These are phyloP conservation scores for Aspergillus ustus DNA, from an alignment of 2,329 filamentous ascomycete species.

Conservation along the genomic window DNA sequence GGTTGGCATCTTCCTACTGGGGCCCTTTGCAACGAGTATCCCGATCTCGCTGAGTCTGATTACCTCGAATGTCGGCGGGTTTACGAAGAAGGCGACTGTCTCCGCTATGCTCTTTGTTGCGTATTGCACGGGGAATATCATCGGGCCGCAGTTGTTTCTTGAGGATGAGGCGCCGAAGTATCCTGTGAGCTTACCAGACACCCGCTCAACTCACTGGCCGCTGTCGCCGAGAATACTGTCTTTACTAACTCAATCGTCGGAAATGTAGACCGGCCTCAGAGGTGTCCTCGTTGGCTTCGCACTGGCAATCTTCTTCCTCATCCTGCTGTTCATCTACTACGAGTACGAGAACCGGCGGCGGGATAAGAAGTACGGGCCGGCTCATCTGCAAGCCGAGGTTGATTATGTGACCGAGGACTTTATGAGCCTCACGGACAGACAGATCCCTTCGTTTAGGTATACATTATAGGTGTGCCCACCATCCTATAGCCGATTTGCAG, in stretches of 20 bases:
- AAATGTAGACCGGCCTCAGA: neutral
- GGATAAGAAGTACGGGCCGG: neutral
- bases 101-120: conserved; percentile 3
- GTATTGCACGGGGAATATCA: neutral
- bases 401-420: neutral
- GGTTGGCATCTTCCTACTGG: conserved; percentile 2
- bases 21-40: neutral
- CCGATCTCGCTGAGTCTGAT: neutral
- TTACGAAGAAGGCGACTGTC: neutral
- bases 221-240: too few relatives aligned
- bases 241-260: too few relatives aligned
- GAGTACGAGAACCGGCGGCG: conserved; percentile 1
- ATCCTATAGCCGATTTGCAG: too few relatives aligned
- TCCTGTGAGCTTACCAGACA: too few relatives aligned
- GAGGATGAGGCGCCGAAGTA: neutral
- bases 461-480: too few relatives aligned
- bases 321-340: conserved; percentile 2
- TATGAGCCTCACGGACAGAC: neutral
- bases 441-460: neutral
- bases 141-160: neutral
- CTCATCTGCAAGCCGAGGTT: neutral
- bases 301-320: neutral
- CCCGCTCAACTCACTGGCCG: too few relatives aligned
- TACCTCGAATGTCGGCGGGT: conserved; percentile 2
- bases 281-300: neutral